phyloP scores from a whole-genome alignment of 1,139 yeast species.

The Sugiyamaella paludigena region DNA sequence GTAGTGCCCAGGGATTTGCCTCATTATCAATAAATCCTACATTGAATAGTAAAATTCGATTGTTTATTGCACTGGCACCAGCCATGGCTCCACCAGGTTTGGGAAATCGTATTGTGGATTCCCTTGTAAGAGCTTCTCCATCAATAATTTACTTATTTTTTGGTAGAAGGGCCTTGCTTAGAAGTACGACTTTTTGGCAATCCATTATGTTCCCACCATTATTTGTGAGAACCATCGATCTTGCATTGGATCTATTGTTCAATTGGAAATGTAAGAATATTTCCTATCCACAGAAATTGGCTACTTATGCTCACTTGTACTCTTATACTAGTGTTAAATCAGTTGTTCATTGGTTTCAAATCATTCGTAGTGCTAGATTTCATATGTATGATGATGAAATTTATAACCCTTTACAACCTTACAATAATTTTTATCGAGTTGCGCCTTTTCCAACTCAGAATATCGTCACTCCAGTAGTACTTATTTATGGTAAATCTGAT shows the following conservation, averaged over 20 bases:
- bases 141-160: conserved; percentile 68
- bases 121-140: conserved; percentile 77
- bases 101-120: conserved; percentile 70
- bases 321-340: conserved; percentile 89
- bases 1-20: conserved; percentile 89
- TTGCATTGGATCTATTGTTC: conserved; percentile 63
- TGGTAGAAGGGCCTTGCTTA: conserved; percentile 69
- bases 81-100: conserved; percentile 93
- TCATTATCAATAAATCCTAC: conserved; percentile 67
- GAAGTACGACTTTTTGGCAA: conserved; percentile 82
- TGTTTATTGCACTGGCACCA: conserved; percentile 81
- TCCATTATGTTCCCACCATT: conserved; percentile 79
- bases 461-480: conserved; percentile 65
- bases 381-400: conserved; percentile 79
- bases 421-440: conserved; percentile 45
- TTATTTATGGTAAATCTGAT: conserved; percentile 78
- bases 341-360: conserved; percentile 96
- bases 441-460: conserved; percentile 67
- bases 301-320: conserved; percentile 79
- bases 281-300: conserved; percentile 64
- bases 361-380: conserved; percentile 72
- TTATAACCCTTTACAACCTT: conserved; percentile 28
- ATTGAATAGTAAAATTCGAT: conserved; percentile 64
- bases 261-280: conserved; percentile 78
- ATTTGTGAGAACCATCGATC: conserved; percentile 69